These are phyloP conservation scores for Raffaelea deltoideospora DNA, from an alignment of 2,329 filamentous ascomycete species.

Conservation along the genomic window DNA sequence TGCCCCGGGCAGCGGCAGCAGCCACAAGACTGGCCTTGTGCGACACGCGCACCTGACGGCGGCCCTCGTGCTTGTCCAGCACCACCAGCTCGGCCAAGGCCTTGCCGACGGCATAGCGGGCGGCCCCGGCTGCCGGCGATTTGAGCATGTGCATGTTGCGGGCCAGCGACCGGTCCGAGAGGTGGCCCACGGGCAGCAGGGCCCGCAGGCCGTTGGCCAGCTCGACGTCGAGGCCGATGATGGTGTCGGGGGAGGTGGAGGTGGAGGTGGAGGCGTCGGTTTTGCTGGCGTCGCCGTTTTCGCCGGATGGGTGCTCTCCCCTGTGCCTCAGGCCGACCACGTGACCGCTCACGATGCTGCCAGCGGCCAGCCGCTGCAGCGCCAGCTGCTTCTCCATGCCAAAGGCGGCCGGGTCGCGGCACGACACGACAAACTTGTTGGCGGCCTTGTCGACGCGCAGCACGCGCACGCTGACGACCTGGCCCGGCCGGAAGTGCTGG, in stretches of 20 bases:
- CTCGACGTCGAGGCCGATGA: constrained; percentile 67
- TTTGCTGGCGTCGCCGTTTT: too few species aligned
- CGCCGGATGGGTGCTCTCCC: too few species aligned
- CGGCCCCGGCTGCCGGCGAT: too few species aligned
- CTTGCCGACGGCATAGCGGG: constrained; percentile 74
- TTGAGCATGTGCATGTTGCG: constrained; percentile 67
- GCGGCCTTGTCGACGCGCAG: constrained; percentile 60
- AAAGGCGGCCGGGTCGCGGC: constrained; percentile 74
- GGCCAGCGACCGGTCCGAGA: constrained; percentile 68
- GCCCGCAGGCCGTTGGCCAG: constrained; percentile 64
- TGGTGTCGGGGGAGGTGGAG: constrained; percentile 63
- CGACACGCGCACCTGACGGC: constrained; percentile 59
- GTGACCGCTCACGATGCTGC: constrained; percentile 60
- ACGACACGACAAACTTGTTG: constrained; percentile 70
- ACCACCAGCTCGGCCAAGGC: constrained; percentile 69
- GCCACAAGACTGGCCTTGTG: constrained; percentile 73
- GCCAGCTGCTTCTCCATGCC: constrained; percentile 61
- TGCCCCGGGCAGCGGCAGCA: too few species aligned
- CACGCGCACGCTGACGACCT: constrained; percentile 85
- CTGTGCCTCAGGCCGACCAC: too few species aligned
- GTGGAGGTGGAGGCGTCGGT: too few species aligned
- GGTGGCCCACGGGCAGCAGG: constrained; percentile 58
- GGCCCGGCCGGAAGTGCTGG: constrained; percentile 78
- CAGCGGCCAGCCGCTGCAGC: constrained; percentile 57
- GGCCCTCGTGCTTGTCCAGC: constrained; percentile 69